A percentile compares a stretch with the other conserved stretches of the same genome.
Evolutionary conservation across 2,329 filamentous ascomycete species (phyloP).

Genomic region (Talaromyces sp.): DNA sequence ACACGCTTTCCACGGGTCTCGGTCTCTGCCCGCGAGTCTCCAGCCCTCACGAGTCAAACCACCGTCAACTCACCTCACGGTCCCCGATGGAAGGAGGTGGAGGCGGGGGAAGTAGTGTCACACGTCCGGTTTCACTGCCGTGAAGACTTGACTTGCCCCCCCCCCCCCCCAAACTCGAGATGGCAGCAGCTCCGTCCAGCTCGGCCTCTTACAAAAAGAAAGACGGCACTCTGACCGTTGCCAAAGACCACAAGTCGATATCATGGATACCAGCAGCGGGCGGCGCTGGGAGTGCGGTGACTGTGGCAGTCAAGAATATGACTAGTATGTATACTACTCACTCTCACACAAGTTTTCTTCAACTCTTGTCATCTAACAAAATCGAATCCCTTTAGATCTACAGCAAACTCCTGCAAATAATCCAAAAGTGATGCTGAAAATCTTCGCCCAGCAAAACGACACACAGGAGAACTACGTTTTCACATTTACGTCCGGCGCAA

Average conservation of each 20-base stretch:
- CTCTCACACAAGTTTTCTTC: background rate
- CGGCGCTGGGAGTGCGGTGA: slow-evolving; percentile 60
- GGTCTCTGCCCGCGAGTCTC: background rate
- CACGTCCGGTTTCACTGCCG: slow-evolving; percentile 27
- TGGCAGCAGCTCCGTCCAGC: slow-evolving; percentile 52
- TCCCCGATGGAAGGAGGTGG: slow-evolving; percentile 13
- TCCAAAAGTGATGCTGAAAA: slow-evolving; percentile 88
- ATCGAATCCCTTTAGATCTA: slow-evolving; percentile 57
- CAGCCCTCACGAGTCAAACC: background rate
- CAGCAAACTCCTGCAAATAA: slow-evolving; percentile 89
- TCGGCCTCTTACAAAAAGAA: slow-evolving; percentile 89
- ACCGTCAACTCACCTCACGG: background rate
- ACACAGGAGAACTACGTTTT: slow-evolving; percentile 67
- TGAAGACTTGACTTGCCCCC: slow-evolving; percentile 26
- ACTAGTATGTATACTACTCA: slow-evolving; percentile 61
- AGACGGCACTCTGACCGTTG: slow-evolving; percentile 76
- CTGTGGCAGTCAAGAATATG: slow-evolving; percentile 69
- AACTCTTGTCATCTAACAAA: background rate
- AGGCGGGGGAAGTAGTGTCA: slow-evolving; percentile 24
- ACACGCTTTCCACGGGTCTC: background rate
- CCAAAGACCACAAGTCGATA: slow-evolving; percentile 67
- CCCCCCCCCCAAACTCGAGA: slow-evolving; percentile 18
- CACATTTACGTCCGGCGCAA: slow-evolving; percentile 73
- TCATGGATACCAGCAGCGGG: slow-evolving; percentile 72
- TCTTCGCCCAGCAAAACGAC: slow-evolving; percentile 65